These are phyloP conservation scores for Blastobotrys americana DNA, from an alignment of 805 yeast species.

Conservation along the genomic window DNA sequence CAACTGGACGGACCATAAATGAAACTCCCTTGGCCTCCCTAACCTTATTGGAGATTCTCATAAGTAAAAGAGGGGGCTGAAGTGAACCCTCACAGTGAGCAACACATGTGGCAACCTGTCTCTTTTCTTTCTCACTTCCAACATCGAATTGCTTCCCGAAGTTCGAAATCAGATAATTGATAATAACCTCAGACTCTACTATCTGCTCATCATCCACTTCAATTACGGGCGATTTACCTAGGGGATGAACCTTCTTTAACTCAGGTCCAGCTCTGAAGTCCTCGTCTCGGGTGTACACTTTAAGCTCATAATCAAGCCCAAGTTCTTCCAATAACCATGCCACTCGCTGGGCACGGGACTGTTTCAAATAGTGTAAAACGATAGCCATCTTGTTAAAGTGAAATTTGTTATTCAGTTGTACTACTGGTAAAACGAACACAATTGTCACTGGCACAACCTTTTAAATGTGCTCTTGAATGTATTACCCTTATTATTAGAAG, in stretches of 20 bases:
- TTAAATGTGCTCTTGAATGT: too few species aligned
- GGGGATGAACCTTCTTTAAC: constrained; percentile 47
- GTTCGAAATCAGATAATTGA: constrained; percentile 43
- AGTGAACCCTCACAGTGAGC: constrained; percentile 59
- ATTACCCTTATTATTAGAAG: too few species aligned
- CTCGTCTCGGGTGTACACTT: constrained; percentile 45
- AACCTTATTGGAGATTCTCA: constrained; percentile 32
- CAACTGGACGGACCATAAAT: constrained; percentile 40
- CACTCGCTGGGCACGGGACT: constrained; percentile 55
- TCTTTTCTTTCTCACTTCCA: constrained; percentile 32
- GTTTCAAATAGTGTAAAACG: constrained; percentile 35
- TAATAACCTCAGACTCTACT: constrained; percentile 57
- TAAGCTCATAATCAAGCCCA: constrained; percentile 46
- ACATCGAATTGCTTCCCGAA: constrained; percentile 41
- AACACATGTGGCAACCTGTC: constrained; percentile 34
- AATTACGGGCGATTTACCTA: constrained; percentile 58
- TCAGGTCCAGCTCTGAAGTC: constrained; percentile 44
- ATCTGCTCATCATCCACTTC: constrained; percentile 38
- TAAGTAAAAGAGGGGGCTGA: constrained; percentile 41
- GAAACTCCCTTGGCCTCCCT: constrained; percentile 26
- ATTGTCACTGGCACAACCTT: too few species aligned
- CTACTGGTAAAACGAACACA: too few species aligned
- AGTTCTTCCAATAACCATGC: constrained; percentile 61
- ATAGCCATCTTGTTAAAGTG: neutral
- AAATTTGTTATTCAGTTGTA: too few species aligned